A percentile compares a stretch with the other conserved stretches of the same genome.
These are phyloP conservation scores for Aspergillus coremiiformis DNA, from an alignment of 495 filamentous ascomycete genomes.

Conservation along the genomic window DNA sequence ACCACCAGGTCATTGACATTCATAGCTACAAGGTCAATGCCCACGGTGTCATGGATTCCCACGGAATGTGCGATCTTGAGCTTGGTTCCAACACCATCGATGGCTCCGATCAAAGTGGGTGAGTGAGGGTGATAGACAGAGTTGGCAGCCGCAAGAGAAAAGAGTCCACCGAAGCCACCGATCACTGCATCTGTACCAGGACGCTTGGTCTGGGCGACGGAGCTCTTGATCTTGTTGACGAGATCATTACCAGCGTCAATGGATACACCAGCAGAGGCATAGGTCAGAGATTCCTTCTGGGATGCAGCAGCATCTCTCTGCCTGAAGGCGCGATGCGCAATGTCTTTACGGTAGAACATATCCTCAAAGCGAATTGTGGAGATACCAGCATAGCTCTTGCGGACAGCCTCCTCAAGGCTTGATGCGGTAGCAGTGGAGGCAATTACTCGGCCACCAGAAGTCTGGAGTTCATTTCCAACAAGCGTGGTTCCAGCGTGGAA, in stretches of 20 bases:
- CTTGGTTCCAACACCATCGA: conserved; percentile 96
- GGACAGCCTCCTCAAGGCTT: conserved; percentile 71
- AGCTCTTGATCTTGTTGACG: conserved; percentile 79
- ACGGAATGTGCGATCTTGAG: conserved; percentile 87
- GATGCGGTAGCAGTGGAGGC: conserved; percentile 72
- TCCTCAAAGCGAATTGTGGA: conserved; percentile 73
- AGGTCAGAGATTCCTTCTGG: conserved; percentile 59
- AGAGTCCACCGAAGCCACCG: conserved; percentile 88
- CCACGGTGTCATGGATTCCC: conserved; percentile 84
- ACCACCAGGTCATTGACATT: conserved; percentile 97
- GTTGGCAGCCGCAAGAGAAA: conserved; percentile 67
- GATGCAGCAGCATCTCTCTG: conserved; percentile 31
- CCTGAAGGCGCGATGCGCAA: conserved; percentile 61
- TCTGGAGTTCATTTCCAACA: conserved; percentile 53
- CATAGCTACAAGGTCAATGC: conserved; percentile 96
- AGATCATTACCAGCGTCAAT: conserved; percentile 89
- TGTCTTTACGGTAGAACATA: conserved; percentile 92
- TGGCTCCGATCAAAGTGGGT: conserved; percentile 78
- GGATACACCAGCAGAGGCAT: conserved; percentile 86
- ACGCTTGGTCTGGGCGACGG: conserved; percentile 68
- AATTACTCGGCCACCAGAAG: conserved; percentile 84
- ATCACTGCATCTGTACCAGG: conserved; percentile 85
- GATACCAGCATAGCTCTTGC: conserved; percentile 75
- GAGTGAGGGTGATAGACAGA: conserved; percentile 57
- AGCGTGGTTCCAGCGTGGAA: conserved; percentile 91